phyloP scores from a whole-genome alignment of 1,139 yeast genomes.

The Meyerozyma athensensis region DNA sequence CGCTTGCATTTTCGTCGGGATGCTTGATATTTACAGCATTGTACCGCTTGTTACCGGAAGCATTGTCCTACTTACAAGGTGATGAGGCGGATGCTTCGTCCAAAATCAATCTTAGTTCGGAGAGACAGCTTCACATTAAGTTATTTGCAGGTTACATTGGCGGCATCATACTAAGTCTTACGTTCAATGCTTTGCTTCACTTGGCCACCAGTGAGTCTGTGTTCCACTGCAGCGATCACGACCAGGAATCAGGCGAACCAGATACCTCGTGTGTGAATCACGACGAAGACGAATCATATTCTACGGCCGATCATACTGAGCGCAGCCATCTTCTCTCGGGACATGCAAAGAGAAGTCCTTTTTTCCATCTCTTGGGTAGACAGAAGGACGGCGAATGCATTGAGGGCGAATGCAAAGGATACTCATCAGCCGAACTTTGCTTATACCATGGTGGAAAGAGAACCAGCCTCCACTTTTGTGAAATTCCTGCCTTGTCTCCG shows the following conservation, averaged over 20 bases:
- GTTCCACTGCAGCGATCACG: constrained; percentile 76
- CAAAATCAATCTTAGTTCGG: constrained; percentile 7
- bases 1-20: constrained; percentile 73
- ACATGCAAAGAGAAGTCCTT: constrained; percentile 17
- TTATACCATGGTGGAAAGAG: constrained; percentile 12
- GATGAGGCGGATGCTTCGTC: constrained; percentile 18
- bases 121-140: constrained; percentile 22
- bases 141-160: constrained; percentile 47
- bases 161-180: constrained; percentile 60
- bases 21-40: constrained; percentile 72
- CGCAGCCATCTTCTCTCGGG: background rate
- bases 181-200: constrained; percentile 64
- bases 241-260: constrained; percentile 16
- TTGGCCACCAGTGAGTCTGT: constrained; percentile 73
- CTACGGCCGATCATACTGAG: constrained; percentile 5
- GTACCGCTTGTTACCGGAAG: constrained; percentile 68
- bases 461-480: constrained; percentile 33
- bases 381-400: constrained; percentile 15
- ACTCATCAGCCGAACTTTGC: constrained; percentile 41
- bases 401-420: constrained; percentile 52
- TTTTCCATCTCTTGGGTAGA: constrained; percentile 18
- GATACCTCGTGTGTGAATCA: constrained; percentile 10
- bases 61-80: constrained; percentile 33
- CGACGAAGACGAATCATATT: constrained; percentile 2
- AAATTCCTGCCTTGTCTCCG: constrained; percentile 24